A percentile compares a stretch with the other conserved stretches of the same genome.
phyloP scores from a whole-genome alignment of 2,329 filamentous ascomycete species.

The Dothidotthia symphoricarpi region DNA sequence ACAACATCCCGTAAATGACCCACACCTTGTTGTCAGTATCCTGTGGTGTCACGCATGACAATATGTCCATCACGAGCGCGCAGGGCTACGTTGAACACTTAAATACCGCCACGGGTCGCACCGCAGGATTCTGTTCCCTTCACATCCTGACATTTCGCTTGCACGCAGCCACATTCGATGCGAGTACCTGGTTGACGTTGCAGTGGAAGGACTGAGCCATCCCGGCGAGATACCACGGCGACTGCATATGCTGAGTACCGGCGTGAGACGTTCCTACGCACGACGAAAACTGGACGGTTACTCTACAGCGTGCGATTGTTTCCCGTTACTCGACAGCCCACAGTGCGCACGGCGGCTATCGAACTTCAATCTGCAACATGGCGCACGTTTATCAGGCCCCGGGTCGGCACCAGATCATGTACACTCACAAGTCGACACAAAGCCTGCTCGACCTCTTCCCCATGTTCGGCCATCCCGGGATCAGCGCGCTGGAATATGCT shows the following conservation, averaged over 20 bases:
- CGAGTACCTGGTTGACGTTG: conserved; percentile 21
- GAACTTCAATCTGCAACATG: conserved; percentile 4
- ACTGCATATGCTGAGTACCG: conserved; percentile 23
- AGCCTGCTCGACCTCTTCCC: conserved; percentile 23
- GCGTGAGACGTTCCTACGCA: conserved; percentile 22
- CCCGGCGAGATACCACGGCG: conserved; percentile 21
- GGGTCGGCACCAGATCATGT: too few relatives aligned
- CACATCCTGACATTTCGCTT: conserved; percentile 13
- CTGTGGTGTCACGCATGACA: conserved; percentile 23
- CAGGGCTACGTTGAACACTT: conserved; percentile 16
- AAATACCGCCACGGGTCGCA: conserved; percentile 20
- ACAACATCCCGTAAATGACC: too few relatives aligned
- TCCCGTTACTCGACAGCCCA: background rate
- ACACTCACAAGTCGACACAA: conserved; percentile 15
- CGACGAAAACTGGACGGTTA: conserved; percentile 7
- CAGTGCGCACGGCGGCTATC: background rate
- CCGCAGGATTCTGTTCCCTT: conserved; percentile 19
- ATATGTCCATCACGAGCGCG: conserved; percentile 18
- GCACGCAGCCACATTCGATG: conserved; percentile 15
- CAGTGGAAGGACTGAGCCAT: conserved; percentile 18
- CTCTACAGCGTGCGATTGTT: too few relatives aligned
- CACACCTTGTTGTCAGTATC: conserved; percentile 10
- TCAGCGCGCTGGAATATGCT: conserved; percentile 36
- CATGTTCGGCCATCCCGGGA: conserved; percentile 37
- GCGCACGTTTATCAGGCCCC: conserved; percentile 12